These are phyloP conservation scores for Gillenia trifoliata DNA, from an alignment of 306 rosid genomes.

Conservation along the genomic window DNA sequence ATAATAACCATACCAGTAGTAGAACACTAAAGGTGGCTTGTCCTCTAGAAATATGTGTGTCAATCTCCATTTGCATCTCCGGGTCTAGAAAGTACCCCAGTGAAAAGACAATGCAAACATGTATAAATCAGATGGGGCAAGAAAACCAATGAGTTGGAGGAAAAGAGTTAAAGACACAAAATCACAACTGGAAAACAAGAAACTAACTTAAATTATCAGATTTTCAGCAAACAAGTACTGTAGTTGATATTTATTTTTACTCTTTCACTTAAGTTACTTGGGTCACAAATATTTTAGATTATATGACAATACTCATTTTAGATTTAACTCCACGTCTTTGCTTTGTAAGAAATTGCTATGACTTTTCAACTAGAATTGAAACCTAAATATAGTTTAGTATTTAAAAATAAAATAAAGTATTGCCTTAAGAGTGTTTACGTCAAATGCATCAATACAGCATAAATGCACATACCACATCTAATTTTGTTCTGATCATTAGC, in stretches of 20 bases:
- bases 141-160: not conserved
- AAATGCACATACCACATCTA: conserved; percentile 66
- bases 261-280: no score
- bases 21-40: conserved; percentile 38
- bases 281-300: no score
- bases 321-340: no score
- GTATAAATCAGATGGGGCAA: not conserved
- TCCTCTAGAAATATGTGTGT: conserved; percentile 36
- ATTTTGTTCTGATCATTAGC: conserved; percentile 94
- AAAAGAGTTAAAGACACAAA: not conserved
- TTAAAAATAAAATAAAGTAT: no score
- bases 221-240: not conserved
- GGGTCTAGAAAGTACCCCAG: conserved; percentile 37
- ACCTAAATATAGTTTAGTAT: no score
- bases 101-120: conserved; percentile 10
- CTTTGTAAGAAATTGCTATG: no score
- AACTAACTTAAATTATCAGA: not conserved
- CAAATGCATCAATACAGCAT: not conserved
- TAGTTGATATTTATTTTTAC: no score
- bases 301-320: no score
- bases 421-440: not conserved
- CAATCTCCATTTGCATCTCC: conserved; percentile 52
- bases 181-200: not conserved
- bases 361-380: no score
- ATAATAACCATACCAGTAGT: conserved; percentile 36